Base-by-base conservation (phyloP, 169 alveolate species). In the Cyclospora cayetanensis region DNA sequence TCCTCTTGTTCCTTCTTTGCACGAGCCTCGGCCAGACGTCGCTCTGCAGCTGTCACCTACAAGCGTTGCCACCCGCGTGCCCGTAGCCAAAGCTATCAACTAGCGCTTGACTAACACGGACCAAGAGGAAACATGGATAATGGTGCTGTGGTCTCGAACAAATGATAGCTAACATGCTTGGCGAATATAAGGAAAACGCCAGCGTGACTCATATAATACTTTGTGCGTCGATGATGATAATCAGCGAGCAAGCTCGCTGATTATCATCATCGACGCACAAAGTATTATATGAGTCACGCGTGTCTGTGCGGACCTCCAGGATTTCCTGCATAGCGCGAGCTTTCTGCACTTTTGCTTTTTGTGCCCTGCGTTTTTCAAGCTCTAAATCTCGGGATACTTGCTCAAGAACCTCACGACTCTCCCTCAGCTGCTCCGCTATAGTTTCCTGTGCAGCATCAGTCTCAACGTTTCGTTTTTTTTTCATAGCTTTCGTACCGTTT, bases 251-350 rank as follows among this genome's bases (percentile, higher is more conserved):
- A 29, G 12, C 77, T 27, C 15, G 9, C 11, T 2, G 18, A 0
- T 37, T 22, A 4, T 37, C 31, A 76, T 18, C 50, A 25, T 15
- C 46, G 31, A 76, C 12, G 22, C 4, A 25, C 66, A 9, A 22
- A 76, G 27, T 31, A 52, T 74, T 35, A 29, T n/a, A n/a, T n/a
- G n/a, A n/a, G n/a, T n/a, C n/a, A n/a, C n/a, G n/a, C n/a, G n/a
- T n/a, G n/a, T n/a, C n/a, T n/a, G n/a, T n/a, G n/a, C n/a, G n/a
- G n/a, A 80, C 89, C 74, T 80, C 89, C 70, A 80, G 43, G 46
- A 80, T 80, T 80, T 80, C 89, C 55, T 80, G 89, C 89, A 80
- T 80, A 11, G 89, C 89, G 11, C 89, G 89, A 29, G 89, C 89
- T 35, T 80, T 80, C 25, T 80, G 89, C 76, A 50, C 76, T 29